phyloP scores from a whole-genome alignment of 345 rosid genomes.

The Melastoma malabathricum region DNA sequence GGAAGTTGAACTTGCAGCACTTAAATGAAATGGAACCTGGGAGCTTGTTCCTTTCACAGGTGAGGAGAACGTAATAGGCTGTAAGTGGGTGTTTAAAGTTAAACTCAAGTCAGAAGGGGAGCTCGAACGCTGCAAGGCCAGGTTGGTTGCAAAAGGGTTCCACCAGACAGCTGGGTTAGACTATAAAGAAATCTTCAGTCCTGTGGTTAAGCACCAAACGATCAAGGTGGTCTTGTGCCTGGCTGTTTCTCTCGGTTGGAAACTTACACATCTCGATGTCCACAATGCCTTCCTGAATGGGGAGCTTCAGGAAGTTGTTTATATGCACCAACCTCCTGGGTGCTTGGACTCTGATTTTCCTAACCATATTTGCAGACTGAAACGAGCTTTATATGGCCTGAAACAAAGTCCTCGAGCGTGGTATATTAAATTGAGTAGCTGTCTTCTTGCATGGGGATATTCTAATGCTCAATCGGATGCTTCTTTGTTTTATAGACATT shows the following conservation, averaged over 20 bases:
- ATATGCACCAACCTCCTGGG: not conserved
- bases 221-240: not conserved
- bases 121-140: slow-evolving; percentile 1
- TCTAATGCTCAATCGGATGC: not conserved
- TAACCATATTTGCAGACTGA: not conserved
- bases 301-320: not conserved
- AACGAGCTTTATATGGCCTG: slow-evolving; percentile 3
- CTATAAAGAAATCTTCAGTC: not conserved
- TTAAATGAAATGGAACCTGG: not conserved
- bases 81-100: slow-evolving; percentile 1
- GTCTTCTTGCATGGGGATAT: not conserved
- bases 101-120: not conserved
- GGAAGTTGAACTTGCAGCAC: not conserved
- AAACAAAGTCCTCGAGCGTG: not conserved
- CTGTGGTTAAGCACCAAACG: not conserved
- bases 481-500: too few relatives aligned
- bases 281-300: not conserved
- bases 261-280: not conserved
- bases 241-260: not conserved
- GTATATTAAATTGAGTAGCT: not conserved
- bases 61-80: not conserved
- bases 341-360: not conserved
- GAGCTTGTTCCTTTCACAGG: not conserved
- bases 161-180: not conserved
- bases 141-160: not conserved